Evolutionary conservation across 1,284 basidiomycete species (phyloP).

Genomic region (Retiboletus fuscus): DNA sequence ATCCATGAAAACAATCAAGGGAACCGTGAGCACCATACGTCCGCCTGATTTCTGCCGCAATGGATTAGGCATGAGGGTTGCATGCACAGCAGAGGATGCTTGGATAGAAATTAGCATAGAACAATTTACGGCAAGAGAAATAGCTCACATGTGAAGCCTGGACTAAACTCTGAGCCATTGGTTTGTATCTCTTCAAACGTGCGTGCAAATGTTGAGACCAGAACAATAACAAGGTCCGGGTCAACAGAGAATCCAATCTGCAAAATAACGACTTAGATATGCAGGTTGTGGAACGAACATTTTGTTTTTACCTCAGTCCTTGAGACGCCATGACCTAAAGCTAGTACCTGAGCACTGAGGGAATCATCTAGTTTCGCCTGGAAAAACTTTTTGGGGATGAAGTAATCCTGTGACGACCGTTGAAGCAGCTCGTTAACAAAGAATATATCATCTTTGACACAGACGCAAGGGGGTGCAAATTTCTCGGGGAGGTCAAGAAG

Average conservation of each 20-base stretch:
- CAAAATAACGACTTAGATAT: background rate
- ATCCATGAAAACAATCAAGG: slow-evolving; percentile 12
- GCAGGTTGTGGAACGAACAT: background rate
- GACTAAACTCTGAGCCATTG: background rate
- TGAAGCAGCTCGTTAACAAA: slow-evolving; percentile 8
- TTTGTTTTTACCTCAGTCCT: background rate
- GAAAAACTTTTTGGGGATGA: background rate
- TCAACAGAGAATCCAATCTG: slow-evolving; percentile 3
- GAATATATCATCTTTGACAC: slow-evolving; percentile 3
- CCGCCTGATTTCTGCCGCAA: background rate
- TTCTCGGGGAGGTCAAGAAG: background rate
- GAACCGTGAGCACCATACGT: no score
- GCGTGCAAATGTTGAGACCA: slow-evolving; percentile 2
- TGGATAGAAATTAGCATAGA: background rate
- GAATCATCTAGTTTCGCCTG: slow-evolving; percentile 7
- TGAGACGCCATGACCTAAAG: background rate
- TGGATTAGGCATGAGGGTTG: slow-evolving; percentile 9
- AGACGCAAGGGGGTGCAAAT: background rate
- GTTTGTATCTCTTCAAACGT: slow-evolving; percentile 7
- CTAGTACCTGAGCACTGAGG: background rate
- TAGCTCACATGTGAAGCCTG: background rate
- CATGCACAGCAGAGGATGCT: background rate
- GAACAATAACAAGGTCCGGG: background rate
- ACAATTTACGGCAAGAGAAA: background rate
- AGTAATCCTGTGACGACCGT: background rate